Conservation (phyloP, 2,329 filamentous ascomycete genomes). For the Alternaria ventricosa region DNA sequence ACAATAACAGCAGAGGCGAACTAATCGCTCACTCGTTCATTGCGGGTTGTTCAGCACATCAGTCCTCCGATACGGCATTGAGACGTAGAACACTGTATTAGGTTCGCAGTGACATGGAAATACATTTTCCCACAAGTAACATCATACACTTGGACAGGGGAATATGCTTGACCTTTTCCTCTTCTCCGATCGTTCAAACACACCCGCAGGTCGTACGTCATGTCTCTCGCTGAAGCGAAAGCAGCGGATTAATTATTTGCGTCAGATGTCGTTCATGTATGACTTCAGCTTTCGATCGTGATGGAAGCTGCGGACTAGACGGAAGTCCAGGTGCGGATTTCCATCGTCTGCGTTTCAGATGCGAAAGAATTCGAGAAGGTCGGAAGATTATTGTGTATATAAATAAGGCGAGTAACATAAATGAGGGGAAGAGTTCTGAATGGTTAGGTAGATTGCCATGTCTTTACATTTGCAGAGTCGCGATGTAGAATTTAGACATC, state of each 20-base stretch:
- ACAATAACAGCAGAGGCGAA: not conserved
- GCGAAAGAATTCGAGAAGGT: not conserved
- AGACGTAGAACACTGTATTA: not conserved
- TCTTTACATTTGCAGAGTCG: not conserved
- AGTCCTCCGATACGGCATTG: not conserved
- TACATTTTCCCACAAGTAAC: not conserved
- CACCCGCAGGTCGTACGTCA: not conserved
- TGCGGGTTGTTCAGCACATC: not conserved
- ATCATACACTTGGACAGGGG: not conserved
- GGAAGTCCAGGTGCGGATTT: not conserved
- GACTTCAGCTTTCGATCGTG: not conserved
- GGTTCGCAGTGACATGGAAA: not conserved
- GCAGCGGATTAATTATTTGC: not conserved
- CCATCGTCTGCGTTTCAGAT: not conserved
- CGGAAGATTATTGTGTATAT: too few species aligned
- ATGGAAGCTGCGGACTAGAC: not conserved
- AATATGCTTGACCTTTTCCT: not conserved
- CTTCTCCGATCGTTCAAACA: not conserved
- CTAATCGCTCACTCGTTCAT: not conserved
- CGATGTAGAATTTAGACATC: not conserved
- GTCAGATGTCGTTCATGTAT: not conserved
- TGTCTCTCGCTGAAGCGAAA: not conserved
- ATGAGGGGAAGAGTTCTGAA: not conserved
- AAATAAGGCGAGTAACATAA: too few species aligned
- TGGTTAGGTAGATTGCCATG: not conserved